Base-by-base conservation (phyloP, 371 early-diverging fungal species). In the Haplosporangium sp. region DNA sequence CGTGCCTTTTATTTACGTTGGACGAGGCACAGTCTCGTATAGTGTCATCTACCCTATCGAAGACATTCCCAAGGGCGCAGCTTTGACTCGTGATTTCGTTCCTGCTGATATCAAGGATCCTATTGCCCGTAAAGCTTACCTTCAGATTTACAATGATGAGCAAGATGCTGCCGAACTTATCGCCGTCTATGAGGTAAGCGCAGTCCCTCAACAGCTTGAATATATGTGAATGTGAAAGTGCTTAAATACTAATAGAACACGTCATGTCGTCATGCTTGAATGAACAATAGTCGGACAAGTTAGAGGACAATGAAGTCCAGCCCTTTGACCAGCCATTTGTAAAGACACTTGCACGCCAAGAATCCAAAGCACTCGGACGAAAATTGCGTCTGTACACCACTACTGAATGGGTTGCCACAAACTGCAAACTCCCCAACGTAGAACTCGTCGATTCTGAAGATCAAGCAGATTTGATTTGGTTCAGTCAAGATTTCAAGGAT, bases 1-100 rank as follows among this genome's bases (percentile, higher is more conserved):
- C 72, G 60, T 86, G 4, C 90, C 90, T 7, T 90, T 90, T 65
- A 87, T 90, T 77, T 90, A 88, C 65, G 87, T 88, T 34, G 81
- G 81, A 38, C 87, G 89, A 13, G 89, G 90, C 15, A 88, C 89
- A 63, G 88, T 90, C 47, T 88, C 90, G 17, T 90, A 90, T 62
- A 88, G 88, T 60, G 86, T 90, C 59, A 74, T 90, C 57, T 90
- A 86, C 75, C 89, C 90, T 2, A 86, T 89, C 65, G 82, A 86
- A 57, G 87, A 87, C 56, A 84, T 90, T 53, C 72, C 75, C 8
- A 68, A 86, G 53, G 89, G 89, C 8, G 88, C 85, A 40, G 73
- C 85, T 3, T 55, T 88, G 56, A 87, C 86, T 0, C 84, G 86
- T 61, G 88, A 90, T 62, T 74, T 90, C 39, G 69, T 88, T 10